Base-by-base conservation (phyloP, 2,329 filamentous ascomycete species). In the Diaporthe citriasiana region DNA sequence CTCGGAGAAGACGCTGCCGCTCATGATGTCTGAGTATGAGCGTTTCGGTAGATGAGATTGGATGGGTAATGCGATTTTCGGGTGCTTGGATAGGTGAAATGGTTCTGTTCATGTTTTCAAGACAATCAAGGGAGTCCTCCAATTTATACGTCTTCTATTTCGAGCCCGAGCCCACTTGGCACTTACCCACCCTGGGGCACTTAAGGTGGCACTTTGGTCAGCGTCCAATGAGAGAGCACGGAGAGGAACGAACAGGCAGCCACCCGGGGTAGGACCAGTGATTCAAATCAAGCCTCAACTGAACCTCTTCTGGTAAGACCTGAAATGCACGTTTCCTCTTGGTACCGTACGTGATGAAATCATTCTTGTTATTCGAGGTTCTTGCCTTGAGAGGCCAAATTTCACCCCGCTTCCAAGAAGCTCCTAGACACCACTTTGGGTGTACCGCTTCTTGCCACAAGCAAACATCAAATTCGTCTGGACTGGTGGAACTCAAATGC, bases 1-100 rank as follows among this genome's bases (percentile, higher is more conserved):
- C 73, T 84, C 79, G 0, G 84, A 85, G 75, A 86, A 84, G 75
- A 85, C 83, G 72, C 82, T 79, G 35, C 82, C 79, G 5, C 79
- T 78, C 70, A 74, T 73, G 60, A 42, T 73, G 56, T 19, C 4
- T 53, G 33, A 15, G 19, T 27, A 51, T 25, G 65, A 27, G 2
- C 4, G 35, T 19, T 35, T 7, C 12, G 4, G 17, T 73, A 38
- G 47, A 35, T 15, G n/a, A 68, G 33, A 53, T 8, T 38, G 30
- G 22, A 2, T 53, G 40, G 33, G 4, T 13, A 12, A 12, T 9
- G 22, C n/a, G 22, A 53, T 5, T 19, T n/a, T 38, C n/a, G 22
- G 27, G 25, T 13, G 22, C 19, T 27, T 27, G 13, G 0, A 8
- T 53, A 5, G 12, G 17, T 22, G 45, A 30, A 38, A 38, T 45